These are phyloP conservation scores for Moricandia moricandioides DNA, from an alignment of 345 rosid species.

Conservation along the genomic window DNA sequence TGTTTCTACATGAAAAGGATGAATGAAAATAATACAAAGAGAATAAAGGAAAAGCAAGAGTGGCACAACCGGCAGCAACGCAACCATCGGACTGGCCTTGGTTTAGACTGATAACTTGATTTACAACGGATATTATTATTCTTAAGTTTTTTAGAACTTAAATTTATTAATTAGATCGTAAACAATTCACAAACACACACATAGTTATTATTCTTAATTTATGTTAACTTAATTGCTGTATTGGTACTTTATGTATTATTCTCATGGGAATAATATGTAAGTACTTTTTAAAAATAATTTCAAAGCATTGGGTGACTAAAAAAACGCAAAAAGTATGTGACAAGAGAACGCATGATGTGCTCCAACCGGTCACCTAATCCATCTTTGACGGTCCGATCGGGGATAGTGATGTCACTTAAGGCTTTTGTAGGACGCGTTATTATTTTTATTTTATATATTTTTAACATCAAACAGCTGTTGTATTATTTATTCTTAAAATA, in stretches of 20 bases:
- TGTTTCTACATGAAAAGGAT: not conserved
- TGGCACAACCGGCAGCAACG: not conserved
- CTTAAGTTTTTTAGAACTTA: not conserved
- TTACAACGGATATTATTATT: not conserved
- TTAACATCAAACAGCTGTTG: too few relatives aligned
- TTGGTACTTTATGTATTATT: not conserved
- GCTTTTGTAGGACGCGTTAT: conserved; percentile 21
- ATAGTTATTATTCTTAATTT: not conserved
- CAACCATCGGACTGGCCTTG: not conserved
- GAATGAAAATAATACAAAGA: not conserved
- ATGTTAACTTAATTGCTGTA: not conserved
- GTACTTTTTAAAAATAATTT: not conserved
- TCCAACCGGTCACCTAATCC: conserved; percentile 28
- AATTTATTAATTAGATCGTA: too few relatives aligned
- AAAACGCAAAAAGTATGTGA: not conserved
- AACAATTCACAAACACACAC: too few relatives aligned
- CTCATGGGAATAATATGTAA: conserved; percentile 1
- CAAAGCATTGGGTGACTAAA: not conserved
- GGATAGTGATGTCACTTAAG: conserved; percentile 26
- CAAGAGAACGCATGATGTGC: not conserved
- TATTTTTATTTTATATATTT: not conserved
- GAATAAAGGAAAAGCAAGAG: not conserved
- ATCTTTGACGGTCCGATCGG: conserved; percentile 27
- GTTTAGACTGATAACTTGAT: not conserved
- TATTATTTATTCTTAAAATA: too few relatives aligned